Percentiles rank a stretch among this genome's conserved stretches.
phyloP scores from a whole-genome alignment of 176 grass and related monocot genomes.

The Leersia perrieri region DNA sequence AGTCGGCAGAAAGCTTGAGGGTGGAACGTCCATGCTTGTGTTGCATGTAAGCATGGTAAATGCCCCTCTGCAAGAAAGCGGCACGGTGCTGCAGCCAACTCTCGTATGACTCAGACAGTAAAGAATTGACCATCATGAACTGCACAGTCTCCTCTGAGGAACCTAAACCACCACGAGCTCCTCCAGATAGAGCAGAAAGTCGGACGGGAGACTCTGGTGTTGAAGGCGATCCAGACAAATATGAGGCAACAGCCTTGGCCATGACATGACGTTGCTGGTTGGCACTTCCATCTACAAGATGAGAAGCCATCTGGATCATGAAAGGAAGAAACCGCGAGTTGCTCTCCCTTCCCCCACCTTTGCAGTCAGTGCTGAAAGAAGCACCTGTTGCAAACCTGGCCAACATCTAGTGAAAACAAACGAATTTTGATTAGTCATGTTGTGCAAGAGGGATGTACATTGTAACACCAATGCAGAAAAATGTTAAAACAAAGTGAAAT shows the following conservation, averaged over 20 bases:
- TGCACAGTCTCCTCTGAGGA: constrained; percentile 80
- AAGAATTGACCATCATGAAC: constrained; percentile 97
- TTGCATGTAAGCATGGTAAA: constrained; percentile 92
- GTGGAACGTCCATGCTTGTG: constrained; percentile 68
- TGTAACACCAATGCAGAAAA: background rate
- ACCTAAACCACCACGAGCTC: constrained; percentile 49
- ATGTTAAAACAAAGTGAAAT: background rate
- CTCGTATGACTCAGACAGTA: constrained; percentile 87
- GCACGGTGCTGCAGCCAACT: constrained; percentile 79
- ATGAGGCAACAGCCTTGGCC: constrained; percentile 62
- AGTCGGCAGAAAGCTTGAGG: constrained; percentile 41
- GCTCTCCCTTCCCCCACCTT: constrained; percentile 93
- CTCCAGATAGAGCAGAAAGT: constrained; percentile 34
- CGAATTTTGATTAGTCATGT: constrained; percentile 6
- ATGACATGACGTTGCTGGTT: constrained; percentile 67
- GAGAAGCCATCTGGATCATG: constrained; percentile 93
- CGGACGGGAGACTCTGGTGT: constrained; percentile 36
- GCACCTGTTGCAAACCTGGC: constrained; percentile 95
- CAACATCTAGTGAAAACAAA: constrained; percentile 66
- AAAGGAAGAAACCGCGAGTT: constrained; percentile 92
- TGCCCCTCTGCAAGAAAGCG: constrained; percentile 78
- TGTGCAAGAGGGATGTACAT: constrained; percentile 29
- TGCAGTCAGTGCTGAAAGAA: constrained; percentile 76
- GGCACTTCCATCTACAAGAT: constrained; percentile 69
- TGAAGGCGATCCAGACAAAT: constrained; percentile 57